These are phyloP conservation scores for Globomyces pollinis-pini DNA, from an alignment of 192 early-diverging fungal genomes.

Conservation along the genomic window DNA sequence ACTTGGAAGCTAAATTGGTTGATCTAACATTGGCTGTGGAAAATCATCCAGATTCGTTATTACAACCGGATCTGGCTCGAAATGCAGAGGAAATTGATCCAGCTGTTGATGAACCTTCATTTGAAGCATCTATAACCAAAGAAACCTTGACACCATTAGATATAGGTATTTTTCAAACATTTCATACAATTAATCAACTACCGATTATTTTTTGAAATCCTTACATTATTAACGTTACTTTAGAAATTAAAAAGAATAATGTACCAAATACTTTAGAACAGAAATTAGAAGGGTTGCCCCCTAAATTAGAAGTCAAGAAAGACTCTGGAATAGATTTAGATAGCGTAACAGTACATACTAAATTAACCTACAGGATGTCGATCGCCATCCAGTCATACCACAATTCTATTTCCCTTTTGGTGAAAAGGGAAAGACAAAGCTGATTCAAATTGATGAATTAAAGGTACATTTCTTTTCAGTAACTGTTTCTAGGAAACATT, in stretches of 20 bases:
- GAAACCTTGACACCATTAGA: neutral
- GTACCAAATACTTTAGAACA: too few species aligned
- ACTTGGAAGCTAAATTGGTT: neutral
- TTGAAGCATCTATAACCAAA: neutral
- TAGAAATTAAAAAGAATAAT: too few species aligned
- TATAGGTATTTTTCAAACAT: neutral
- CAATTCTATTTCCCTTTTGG: slow-evolving; percentile 9
- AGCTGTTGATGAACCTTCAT: too few species aligned
- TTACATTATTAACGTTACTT: too few species aligned
- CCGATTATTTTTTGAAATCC: neutral
- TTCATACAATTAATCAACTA: neutral
- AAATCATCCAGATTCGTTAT: too few species aligned
- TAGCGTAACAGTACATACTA: neutral
- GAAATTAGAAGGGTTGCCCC: too few species aligned
- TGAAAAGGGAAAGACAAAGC: slow-evolving; percentile 5
- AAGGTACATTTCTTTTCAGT: neutral
- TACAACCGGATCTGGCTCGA: neutral
- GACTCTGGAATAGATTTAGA: slow-evolving; percentile 11
- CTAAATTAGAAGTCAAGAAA: slow-evolving; percentile 3
- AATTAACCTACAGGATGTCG: too few species aligned
- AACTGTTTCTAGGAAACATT: neutral
- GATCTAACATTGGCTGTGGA: neutral
- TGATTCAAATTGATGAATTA: neutral
- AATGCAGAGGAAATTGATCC: neutral
- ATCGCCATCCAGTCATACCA: neutral